Base-by-base conservation (phyloP, 1,284 basidiomycete genomes). In the Sanghuangporus sanghuang region DNA sequence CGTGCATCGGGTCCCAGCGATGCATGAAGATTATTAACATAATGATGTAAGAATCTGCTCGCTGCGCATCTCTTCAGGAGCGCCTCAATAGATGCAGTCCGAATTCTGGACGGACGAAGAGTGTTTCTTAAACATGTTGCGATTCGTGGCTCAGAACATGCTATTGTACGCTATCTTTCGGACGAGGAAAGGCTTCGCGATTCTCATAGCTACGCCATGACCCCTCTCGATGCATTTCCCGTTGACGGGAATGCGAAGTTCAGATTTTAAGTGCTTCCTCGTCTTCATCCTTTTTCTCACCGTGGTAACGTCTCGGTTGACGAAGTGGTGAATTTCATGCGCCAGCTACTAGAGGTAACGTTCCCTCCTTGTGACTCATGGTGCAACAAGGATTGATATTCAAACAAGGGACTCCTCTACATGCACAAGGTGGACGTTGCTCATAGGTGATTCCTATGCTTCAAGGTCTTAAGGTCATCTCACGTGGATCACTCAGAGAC, bases 191-290 rank as follows among this genome's bases (percentile, higher is more conserved):
- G 36, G 21, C 39, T 63, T 0, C 23, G 38, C 6, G 70, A 74
- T 53, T 65, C 69, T 32, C 61, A 50, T 0, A 78, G 78, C 54
- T 73, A 77, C 35, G 72, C 71, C 36, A 66, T 72, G 2, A 73
- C 73, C 2, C 36, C 75, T 7, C 64, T 70, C 27, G 74, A 76
- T 0, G 58, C 77, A 0, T 21, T 60, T 0, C 52, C 69, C 0
- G 67, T 69, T 12, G 64, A 70, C 23, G 64, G 70, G 21, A 55
- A 32, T 32, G 27, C 2, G 27, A 39, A 50, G 8, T 23, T 46
- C 32, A 64, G 3, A 8, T 70, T 76, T 40, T 56, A 78, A 4
- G 75, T 75, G n/a, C 74, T 75, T 71, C 75, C 73, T 0, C 64
- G 73, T 6, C 66, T 75, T 21, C 66, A 73, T 2, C 61, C 56